Evolutionary conservation across 2,329 filamentous ascomycete species (phyloP).

Genomic region (Claviceps monticola): DNA sequence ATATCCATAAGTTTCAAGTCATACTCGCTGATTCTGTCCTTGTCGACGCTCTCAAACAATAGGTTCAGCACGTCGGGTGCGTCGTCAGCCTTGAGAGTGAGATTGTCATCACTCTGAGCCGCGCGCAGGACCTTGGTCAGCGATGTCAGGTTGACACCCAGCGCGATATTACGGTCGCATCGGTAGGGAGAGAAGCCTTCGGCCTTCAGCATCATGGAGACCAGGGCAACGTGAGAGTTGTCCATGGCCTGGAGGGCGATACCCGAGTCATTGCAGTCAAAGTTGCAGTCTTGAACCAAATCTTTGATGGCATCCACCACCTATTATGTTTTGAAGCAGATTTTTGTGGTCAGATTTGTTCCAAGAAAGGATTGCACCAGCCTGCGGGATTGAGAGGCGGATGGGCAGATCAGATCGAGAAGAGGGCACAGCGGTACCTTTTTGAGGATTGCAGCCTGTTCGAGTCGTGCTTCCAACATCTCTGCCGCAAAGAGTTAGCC

Average conservation of each 20-base stretch:
- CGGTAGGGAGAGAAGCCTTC: constrained; percentile 91
- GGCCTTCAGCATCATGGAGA: constrained; percentile 96
- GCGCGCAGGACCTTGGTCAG: constrained; percentile 95
- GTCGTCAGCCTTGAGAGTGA: constrained; percentile 96
- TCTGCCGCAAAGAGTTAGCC: constrained; percentile 18
- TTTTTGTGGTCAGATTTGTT: not conserved
- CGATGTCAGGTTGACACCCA: constrained; percentile 92
- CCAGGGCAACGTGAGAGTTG: constrained; percentile 97
- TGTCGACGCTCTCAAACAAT: constrained; percentile 79
- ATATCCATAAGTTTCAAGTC: constrained; percentile 99
- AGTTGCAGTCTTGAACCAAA: constrained; percentile 98
- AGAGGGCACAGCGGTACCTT: constrained; percentile 44
- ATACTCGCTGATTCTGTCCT: constrained; percentile 92
- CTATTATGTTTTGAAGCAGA: constrained; percentile 30
- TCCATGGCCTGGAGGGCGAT: constrained; percentile 99
- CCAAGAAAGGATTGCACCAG: too few species aligned
- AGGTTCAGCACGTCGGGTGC: constrained; percentile 91
- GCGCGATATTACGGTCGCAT: constrained; percentile 96
- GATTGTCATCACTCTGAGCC: constrained; percentile 83
- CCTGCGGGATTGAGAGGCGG: not conserved
- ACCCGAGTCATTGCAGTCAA: constrained; percentile 99
- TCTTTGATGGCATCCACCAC: constrained; percentile 99
- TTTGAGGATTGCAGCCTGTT: constrained; percentile 88
- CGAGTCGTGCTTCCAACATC: constrained; percentile 94
- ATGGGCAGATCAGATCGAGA: not conserved